phyloP scores from a whole-genome alignment of 345 rosid genomes.

The Orychophragmus violaceus region DNA sequence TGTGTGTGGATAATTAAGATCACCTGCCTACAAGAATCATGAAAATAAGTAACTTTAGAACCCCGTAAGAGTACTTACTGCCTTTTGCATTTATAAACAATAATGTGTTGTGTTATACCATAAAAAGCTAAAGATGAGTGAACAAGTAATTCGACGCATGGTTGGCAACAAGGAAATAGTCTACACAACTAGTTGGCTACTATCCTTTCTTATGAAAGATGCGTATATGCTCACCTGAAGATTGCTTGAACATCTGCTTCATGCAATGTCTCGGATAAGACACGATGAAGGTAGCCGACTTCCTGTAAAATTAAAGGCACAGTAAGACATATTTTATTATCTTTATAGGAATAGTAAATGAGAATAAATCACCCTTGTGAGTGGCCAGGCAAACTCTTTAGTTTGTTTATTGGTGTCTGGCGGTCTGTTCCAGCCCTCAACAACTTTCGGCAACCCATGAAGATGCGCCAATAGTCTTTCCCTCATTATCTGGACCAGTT shows the following conservation, averaged over 20 bases:
- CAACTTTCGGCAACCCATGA: conserved; percentile 77
- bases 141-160: neutral
- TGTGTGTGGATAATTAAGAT: conserved; percentile 73
- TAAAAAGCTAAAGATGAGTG: neutral
- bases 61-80: neutral
- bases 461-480: conserved; percentile 84
- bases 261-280: conserved; percentile 81
- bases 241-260: conserved; percentile 85
- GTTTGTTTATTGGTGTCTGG: conserved; percentile 71
- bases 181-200: neutral
- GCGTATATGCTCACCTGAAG: conserved; percentile 55
- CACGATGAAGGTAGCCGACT: conserved; percentile 88
- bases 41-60: neutral
- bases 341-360: neutral
- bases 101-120: neutral
- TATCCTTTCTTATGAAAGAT: neutral
- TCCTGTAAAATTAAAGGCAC: conserved; percentile 42
- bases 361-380: conserved; percentile 59
- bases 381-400: conserved; percentile 81
- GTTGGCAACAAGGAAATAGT: neutral
- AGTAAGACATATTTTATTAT: neutral
- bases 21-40: conserved; percentile 66
- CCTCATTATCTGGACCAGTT: conserved; percentile 98
- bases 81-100: neutral
- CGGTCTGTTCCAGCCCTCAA: conserved; percentile 87